These are phyloP conservation scores for Ophiostoma himal-ulmi DNA, from an alignment of 2,329 filamentous ascomycete genomes.

Conservation along the genomic window DNA sequence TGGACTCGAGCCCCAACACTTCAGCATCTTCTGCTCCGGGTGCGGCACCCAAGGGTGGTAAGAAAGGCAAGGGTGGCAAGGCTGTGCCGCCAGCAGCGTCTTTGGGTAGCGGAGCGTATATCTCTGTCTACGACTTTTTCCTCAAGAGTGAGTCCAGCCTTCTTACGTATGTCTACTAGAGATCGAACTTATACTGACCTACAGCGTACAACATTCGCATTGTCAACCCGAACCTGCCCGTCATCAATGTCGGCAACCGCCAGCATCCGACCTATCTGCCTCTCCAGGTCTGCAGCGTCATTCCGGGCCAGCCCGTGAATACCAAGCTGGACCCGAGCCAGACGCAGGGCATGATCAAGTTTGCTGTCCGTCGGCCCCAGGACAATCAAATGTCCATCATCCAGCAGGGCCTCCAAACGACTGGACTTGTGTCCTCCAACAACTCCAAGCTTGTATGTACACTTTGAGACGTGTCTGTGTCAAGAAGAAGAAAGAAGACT, in stretches of 20 bases:
- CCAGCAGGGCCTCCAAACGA: slow-evolving; percentile 41
- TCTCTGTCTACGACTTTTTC: slow-evolving; percentile 50
- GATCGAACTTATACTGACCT: slow-evolving; percentile 3
- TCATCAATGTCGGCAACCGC: slow-evolving; percentile 55
- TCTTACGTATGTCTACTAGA: neutral
- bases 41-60: slow-evolving; percentile 2
- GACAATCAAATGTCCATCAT: slow-evolving; percentile 53
- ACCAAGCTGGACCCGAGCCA: slow-evolving; percentile 47
- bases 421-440: slow-evolving; percentile 40
- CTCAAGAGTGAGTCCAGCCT: slow-evolving; percentile 33
- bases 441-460: slow-evolving; percentile 31
- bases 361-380: slow-evolving; percentile 52
- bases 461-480: no score
- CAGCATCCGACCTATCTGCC: slow-evolving; percentile 54
- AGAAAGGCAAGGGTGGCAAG: slow-evolving; percentile 13
- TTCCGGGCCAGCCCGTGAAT: slow-evolving; percentile 50
- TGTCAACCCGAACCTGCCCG: slow-evolving; percentile 38
- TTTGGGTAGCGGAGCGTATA: slow-evolving; percentile 36
- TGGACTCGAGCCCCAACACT: slow-evolving; percentile 29
- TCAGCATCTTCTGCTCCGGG: neutral
- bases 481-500: no score
- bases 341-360: slow-evolving; percentile 53
- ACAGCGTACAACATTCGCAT: slow-evolving; percentile 36
- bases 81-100: slow-evolving; percentile 21
- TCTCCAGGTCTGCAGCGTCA: slow-evolving; percentile 49